phyloP scores from a whole-genome alignment of 2,329 filamentous ascomycete species.

The Penicillium sp. region DNA sequence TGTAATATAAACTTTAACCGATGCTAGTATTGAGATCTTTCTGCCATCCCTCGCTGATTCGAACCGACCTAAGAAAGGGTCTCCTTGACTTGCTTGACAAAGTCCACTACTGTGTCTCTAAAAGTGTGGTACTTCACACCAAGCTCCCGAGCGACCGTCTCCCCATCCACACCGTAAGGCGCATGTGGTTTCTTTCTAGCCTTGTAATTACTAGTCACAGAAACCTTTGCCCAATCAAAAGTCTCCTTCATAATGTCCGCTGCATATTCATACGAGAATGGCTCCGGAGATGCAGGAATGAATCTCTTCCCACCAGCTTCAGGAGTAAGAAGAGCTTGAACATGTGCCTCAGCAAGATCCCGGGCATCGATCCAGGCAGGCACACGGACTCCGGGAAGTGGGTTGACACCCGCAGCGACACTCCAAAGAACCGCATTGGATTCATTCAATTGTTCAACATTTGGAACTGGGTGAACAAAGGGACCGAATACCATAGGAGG shows the following conservation, averaged over 20 bases:
- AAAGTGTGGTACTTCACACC: constrained; percentile 44
- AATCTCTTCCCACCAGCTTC: constrained; percentile 47
- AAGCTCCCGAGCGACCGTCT: constrained; percentile 49
- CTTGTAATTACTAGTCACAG: constrained; percentile 44
- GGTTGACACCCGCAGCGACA: constrained; percentile 45
- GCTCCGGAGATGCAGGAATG: constrained; percentile 49
- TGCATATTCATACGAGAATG: constrained; percentile 56
- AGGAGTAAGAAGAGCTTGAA: constrained; percentile 48
- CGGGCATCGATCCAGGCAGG: constrained; percentile 54
- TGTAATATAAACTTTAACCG: neutral
- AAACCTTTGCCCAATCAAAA: constrained; percentile 47
- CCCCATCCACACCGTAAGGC: constrained; percentile 52
- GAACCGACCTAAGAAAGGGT: neutral
- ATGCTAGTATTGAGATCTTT: no score
- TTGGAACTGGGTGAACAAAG: constrained; percentile 48
- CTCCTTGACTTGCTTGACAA: constrained; percentile 23
- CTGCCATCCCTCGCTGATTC: no score
- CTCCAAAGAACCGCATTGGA: constrained; percentile 53
- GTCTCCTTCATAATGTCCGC: constrained; percentile 51
- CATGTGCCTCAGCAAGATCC: constrained; percentile 55
- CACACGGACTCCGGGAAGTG: constrained; percentile 43
- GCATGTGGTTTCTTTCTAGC: constrained; percentile 40
- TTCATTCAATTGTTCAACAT: constrained; percentile 49
- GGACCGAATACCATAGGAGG: constrained; percentile 57
- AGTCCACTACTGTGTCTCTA: constrained; percentile 27